Evolutionary conservation across 805 yeast species (phyloP).

Genomic region (Saccharomycopsis malanga): DNA sequence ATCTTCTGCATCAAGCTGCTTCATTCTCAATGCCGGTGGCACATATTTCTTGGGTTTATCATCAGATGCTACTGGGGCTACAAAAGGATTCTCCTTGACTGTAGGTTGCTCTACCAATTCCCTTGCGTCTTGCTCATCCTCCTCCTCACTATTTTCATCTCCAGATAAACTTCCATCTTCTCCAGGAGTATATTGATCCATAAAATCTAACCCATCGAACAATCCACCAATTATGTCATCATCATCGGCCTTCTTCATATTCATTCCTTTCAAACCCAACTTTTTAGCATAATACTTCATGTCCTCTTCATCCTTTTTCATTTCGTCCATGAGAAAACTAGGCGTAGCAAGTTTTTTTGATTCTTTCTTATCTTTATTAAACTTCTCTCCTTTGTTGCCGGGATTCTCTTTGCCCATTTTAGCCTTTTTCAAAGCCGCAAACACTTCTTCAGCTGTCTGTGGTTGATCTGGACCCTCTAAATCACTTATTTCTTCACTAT

Average conservation of each 20-base stretch:
- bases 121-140: constrained; percentile 24
- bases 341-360: constrained; percentile 21
- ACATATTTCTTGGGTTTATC: constrained; percentile 43
- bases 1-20: constrained; percentile 35
- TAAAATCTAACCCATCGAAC: constrained; percentile 49
- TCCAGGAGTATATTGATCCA: constrained; percentile 25
- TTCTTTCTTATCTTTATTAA: constrained; percentile 29
- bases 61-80: constrained; percentile 24
- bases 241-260: constrained; percentile 45
- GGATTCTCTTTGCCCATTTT: constrained; percentile 28
- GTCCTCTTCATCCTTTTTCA: constrained; percentile 65
- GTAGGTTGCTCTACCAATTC: constrained; percentile 24
- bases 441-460: constrained; percentile 37
- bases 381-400: constrained; percentile 33
- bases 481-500: constrained; percentile 23
- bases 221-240: constrained; percentile 80
- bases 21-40: constrained; percentile 78
- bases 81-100: constrained; percentile 64
- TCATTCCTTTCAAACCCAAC: constrained; percentile 58
- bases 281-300: constrained; percentile 77
- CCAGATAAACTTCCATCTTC: constrained; percentile 30
- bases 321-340: constrained; percentile 41
- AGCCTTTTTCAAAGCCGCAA: constrained; percentile 37
- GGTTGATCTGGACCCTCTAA: constrained; percentile 25
- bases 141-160: constrained; percentile 23